Conservation (phyloP, 75 land plant species). For the Pseudotsuga menziesii region DNA sequence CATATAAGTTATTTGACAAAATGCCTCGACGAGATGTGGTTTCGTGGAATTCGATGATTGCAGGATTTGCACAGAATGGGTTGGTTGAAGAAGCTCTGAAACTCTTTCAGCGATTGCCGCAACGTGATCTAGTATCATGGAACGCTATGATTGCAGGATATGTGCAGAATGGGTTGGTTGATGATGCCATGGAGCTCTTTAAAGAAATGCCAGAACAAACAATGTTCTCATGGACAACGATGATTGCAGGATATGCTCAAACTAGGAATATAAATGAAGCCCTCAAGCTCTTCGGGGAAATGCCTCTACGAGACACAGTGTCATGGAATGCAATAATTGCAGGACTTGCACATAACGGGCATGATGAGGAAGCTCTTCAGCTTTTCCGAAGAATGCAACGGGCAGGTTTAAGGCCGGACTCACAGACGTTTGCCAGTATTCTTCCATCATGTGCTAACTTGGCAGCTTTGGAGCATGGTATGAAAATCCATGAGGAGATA, state of each 20-base stretch:
- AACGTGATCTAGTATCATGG: slow-evolving; percentile 43
- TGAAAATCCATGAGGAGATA: slow-evolving; percentile 21
- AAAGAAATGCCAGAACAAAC: slow-evolving; percentile 14
- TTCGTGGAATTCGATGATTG: slow-evolving; percentile 52
- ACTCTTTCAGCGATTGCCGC: slow-evolving; percentile 30
- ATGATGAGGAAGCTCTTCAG: slow-evolving; percentile 19
- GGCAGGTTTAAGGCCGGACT: slow-evolving; percentile 30
- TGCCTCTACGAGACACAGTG: slow-evolving; percentile 17
- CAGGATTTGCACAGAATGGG: slow-evolving; percentile 31
- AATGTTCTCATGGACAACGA: slow-evolving; percentile 53
- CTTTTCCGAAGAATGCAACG: slow-evolving; percentile 28
- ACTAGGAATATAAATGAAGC: slow-evolving; percentile 30
- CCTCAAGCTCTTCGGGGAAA: slow-evolving; percentile 23
- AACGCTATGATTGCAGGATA: slow-evolving; percentile 18
- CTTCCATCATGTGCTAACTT: slow-evolving; percentile 47
- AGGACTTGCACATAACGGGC: slow-evolving; percentile 20
- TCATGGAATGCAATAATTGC: slow-evolving; percentile 18
- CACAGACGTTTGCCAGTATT: slow-evolving; percentile 33
- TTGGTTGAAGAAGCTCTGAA: slow-evolving; percentile 18
- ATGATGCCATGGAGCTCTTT: slow-evolving; percentile 31
- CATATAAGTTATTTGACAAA: slow-evolving; percentile 31
- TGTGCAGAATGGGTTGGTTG: slow-evolving; percentile 5
- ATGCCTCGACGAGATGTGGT: slow-evolving; percentile 23
- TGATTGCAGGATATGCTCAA: slow-evolving; percentile 37
- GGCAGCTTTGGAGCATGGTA: slow-evolving; percentile 19